phyloP scores from a whole-genome alignment of 257 asterid species.

The Eucommia ulmoides region DNA sequence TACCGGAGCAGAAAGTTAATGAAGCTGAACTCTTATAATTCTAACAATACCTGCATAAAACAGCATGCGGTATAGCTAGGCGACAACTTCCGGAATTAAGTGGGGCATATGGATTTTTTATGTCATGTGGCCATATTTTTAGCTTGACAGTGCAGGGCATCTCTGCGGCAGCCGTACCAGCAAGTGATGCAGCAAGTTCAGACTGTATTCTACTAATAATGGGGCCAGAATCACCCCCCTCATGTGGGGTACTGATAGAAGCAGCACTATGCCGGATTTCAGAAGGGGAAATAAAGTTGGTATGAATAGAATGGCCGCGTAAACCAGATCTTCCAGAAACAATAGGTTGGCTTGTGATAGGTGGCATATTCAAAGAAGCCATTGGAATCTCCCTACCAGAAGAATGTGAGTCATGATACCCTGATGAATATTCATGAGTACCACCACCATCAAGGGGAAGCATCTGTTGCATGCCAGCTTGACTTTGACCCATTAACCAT shows the following conservation, averaged over 20 bases:
- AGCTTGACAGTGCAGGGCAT: constrained; percentile 6
- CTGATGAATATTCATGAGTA: background rate
- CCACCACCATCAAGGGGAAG: background rate
- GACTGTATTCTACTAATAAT: constrained; percentile 5
- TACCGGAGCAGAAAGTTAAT: background rate
- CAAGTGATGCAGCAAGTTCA: constrained; percentile 5
- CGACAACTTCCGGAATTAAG: background rate
- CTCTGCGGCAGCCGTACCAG: constrained; percentile 4
- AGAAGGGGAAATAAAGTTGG: background rate
- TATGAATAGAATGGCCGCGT: background rate
- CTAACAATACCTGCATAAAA: background rate
- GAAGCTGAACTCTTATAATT: background rate
- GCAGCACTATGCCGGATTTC: background rate
- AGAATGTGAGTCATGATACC: constrained; percentile 1
- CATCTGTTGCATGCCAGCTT: background rate
- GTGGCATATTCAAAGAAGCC: constrained; percentile 1
- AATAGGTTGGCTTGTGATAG: background rate
- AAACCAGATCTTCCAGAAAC: background rate
- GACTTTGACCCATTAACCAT: constrained; percentile 3
- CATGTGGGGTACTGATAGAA: background rate
- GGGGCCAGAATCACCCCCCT: constrained; percentile 7
- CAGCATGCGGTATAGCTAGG: constrained; percentile 1
- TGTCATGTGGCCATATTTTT: background rate
- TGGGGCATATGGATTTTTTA: background rate
- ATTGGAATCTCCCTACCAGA: background rate